These are phyloP conservation scores for Fusarium succisae DNA, from an alignment of 2,329 filamentous ascomycete species.

Conservation along the genomic window DNA sequence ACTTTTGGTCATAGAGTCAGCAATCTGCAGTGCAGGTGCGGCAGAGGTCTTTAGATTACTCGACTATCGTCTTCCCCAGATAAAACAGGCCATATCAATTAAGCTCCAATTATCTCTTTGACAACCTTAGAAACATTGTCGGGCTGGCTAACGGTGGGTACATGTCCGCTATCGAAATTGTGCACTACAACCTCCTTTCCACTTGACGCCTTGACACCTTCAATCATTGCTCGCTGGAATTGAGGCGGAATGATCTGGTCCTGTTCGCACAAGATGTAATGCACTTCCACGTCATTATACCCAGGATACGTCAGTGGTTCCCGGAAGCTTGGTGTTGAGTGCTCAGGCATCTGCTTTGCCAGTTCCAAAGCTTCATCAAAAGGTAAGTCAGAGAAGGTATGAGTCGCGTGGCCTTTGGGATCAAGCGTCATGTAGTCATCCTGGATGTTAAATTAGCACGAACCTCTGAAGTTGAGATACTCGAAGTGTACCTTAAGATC, in stretches of 20 bases:
- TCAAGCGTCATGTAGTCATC: constrained; percentile 20
- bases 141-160: background rate
- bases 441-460: background rate
- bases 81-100: background rate
- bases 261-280: constrained; percentile 26
- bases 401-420: background rate
- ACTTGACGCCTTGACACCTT: background rate
- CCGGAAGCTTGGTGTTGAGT: constrained; percentile 24
- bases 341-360: constrained; percentile 9
- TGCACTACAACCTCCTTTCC: background rate
- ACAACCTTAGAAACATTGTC: constrained; percentile 2
- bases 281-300: constrained; percentile 25
- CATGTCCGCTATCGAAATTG: constrained; percentile 1
- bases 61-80: accelerated
- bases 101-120: constrained; percentile 1
- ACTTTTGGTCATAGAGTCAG: background rate
- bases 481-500: background rate
- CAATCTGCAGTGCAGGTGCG: background rate
- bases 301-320: constrained; percentile 26
- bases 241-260: constrained; percentile 1
- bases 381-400: constrained; percentile 19
- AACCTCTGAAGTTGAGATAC: accelerated
- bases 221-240: constrained; percentile 15
- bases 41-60: accelerated
- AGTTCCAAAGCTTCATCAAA: background rate